Evolutionary conservation across 2,329 filamentous ascomycete species (phyloP).

Genomic region (Raffaelea ambrosiae): DNA sequence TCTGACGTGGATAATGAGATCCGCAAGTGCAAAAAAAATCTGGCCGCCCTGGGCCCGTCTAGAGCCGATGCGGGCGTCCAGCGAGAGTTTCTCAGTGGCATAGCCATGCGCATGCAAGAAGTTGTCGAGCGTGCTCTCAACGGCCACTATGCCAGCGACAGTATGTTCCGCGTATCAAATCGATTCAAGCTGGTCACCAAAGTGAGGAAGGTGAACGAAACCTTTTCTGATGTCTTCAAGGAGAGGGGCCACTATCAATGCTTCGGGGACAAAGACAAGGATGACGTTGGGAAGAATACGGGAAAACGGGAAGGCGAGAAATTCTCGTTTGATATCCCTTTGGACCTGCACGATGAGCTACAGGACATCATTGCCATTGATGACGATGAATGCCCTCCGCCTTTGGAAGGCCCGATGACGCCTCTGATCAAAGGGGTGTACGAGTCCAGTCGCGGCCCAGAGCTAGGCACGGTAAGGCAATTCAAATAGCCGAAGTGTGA

Average conservation of each 20-base stretch:
- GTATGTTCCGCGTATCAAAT: conserved; percentile 18
- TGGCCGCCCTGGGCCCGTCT: conserved; percentile 22
- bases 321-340: conserved; percentile 1
- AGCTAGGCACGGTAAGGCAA: conserved; percentile 42
- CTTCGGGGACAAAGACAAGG: neutral
- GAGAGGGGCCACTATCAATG: conserved; percentile 19
- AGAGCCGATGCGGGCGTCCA: conserved; percentile 21
- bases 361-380: conserved; percentile 20
- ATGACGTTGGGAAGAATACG: conserved; percentile 15
- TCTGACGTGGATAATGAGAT: conserved; percentile 18
- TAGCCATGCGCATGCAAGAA: conserved; percentile 21
- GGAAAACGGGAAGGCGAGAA: neutral
- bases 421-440: conserved; percentile 35
- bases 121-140: conserved; percentile 24
- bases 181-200: conserved; percentile 28
- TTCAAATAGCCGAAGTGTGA: too few species aligned
- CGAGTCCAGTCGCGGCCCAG: conserved; percentile 37
- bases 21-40: conserved; percentile 2
- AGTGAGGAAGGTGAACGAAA: conserved; percentile 27
- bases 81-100: conserved; percentile 23
- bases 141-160: conserved; percentile 22
- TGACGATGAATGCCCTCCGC: conserved; percentile 10
- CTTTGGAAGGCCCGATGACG: conserved; percentile 25
- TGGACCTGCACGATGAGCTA: conserved; percentile 13
- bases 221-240: conserved; percentile 21